A percentile compares a stretch with the other conserved stretches of the same genome.
Evolutionary conservation across 495 filamentous ascomycete genomes (phyloP).

Genomic region (Penicillium malachiteum): DNA sequence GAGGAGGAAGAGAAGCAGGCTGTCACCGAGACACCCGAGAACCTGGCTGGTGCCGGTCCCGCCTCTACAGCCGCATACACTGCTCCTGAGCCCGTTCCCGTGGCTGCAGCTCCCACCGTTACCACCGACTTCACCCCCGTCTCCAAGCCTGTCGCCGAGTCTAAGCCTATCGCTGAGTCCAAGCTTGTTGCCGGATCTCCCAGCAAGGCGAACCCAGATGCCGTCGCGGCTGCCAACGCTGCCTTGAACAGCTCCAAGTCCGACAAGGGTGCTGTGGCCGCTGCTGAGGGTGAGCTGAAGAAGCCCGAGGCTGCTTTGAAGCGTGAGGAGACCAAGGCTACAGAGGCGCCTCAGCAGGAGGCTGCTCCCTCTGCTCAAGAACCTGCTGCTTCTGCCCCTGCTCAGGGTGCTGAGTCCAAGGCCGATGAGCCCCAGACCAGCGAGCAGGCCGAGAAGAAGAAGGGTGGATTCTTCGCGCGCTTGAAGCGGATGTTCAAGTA

Average conservation of each 20-base stretch:
- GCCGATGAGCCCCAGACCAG: slow-evolving; percentile 12
- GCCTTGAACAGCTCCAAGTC: slow-evolving; percentile 27
- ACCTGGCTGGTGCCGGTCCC: slow-evolving; percentile 24
- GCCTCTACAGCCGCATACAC: slow-evolving; percentile 26
- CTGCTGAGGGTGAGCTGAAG: slow-evolving; percentile 21
- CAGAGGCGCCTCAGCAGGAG: slow-evolving; percentile 49
- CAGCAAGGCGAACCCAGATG: slow-evolving; percentile 18
- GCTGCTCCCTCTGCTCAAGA: slow-evolving; percentile 2
- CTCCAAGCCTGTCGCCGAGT: slow-evolving; percentile 1
- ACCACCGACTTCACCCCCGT: slow-evolving; percentile 19
- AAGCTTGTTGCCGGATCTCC: background rate
- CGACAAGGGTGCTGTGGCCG: slow-evolving; percentile 17
- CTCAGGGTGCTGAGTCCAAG: slow-evolving; percentile 14
- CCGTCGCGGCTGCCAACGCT: slow-evolving; percentile 26
- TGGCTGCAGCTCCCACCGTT: background rate
- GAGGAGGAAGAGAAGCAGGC: slow-evolving; percentile 30
- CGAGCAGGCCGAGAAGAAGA: slow-evolving; percentile 26
- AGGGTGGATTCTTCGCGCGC: slow-evolving; percentile 29
- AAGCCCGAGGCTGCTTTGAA: slow-evolving; percentile 27
- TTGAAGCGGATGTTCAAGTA: slow-evolving; percentile 35
- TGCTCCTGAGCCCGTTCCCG: slow-evolving; percentile 21
- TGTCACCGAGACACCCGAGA: slow-evolving; percentile 16
- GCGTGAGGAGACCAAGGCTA: slow-evolving; percentile 22
- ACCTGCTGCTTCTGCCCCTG: slow-evolving; percentile 4
- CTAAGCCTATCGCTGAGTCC: slow-evolving; percentile 5